Base-by-base conservation (phyloP, 208 protist species). In the Acanthamoeba castellanii region DNA sequence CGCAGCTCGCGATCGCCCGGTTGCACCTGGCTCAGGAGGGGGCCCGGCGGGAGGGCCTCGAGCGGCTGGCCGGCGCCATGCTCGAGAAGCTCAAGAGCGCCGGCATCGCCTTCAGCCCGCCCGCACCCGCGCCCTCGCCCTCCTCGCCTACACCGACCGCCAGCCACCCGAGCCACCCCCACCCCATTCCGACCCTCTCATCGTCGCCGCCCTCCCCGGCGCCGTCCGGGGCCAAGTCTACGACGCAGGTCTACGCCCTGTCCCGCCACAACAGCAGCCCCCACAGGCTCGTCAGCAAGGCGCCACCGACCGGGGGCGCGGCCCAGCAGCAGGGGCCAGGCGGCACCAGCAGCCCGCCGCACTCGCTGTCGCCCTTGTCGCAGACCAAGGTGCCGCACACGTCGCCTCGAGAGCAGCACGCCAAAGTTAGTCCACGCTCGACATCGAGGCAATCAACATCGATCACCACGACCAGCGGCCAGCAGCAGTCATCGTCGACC, bases 41-140 rank as follows among this genome's bases (percentile, higher is more conserved):
- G 27, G 84, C n/a, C 18, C 25, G 22, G 59, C n/a, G 84, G 22
- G 84, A 90, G 25, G 84, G 8, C 59, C 11, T 34, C 13, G 84
- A 90, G 37, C 30, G 59, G 50, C 32, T 70, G 0, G 27, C 25
- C 16, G 20, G 27, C 0, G 47, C 59, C 55, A 61, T 90, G 84
- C 84, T 52, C 30, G 84, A 61, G 11, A 90, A 90, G 84, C 84
- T 90, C 37, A 90, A 68, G 59, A 47, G 34, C 37, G 42, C 84
- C 11, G 84, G 84, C 34, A 68, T 90, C 32, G 34, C 84, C 37
- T 82, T 82, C 14, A 52, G 20, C 32, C 72, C 30, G 34, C 72
- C 72, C 8, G 14, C 72, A 0, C 0, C 37, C 11, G 8, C 64
- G 2, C 14, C 57, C 14, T 18, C 64, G 2, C 14, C 57, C 14